These are phyloP conservation scores for Akanthomyces dipterigenus DNA, from an alignment of 2,329 filamentous ascomycete genomes.

Conservation along the genomic window DNA sequence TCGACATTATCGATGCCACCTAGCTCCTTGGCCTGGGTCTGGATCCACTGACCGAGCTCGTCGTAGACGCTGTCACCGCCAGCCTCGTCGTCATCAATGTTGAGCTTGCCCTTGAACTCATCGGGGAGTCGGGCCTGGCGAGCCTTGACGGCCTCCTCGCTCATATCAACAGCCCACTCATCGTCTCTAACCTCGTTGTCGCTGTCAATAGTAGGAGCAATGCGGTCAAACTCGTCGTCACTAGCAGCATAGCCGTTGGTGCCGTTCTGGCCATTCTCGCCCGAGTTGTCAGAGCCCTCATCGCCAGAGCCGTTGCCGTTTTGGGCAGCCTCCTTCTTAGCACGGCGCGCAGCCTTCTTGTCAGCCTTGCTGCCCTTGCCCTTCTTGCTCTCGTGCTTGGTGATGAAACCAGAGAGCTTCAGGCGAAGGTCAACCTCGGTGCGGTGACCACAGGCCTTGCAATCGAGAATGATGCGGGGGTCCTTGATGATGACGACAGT, in stretches of 20 bases:
- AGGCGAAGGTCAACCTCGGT: slow-evolving; percentile 85
- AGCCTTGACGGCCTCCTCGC: slow-evolving; percentile 88
- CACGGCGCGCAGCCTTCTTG: slow-evolving; percentile 84
- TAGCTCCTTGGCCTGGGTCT: slow-evolving; percentile 62
- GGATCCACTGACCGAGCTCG: slow-evolving; percentile 87
- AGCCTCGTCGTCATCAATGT: slow-evolving; percentile 71
- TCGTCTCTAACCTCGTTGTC: slow-evolving; percentile 69
- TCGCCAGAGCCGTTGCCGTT: slow-evolving; percentile 41
- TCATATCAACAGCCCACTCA: slow-evolving; percentile 95
- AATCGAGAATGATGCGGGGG: slow-evolving; percentile 84
- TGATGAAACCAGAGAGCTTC: slow-evolving; percentile 94
- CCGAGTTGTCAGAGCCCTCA: slow-evolving; percentile 50
- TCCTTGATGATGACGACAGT: slow-evolving; percentile 95
- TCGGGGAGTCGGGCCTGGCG: slow-evolving; percentile 89
- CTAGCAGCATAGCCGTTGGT: slow-evolving; percentile 35
- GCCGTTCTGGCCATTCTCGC: slow-evolving; percentile 51
- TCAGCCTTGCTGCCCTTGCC: slow-evolving; percentile 96
- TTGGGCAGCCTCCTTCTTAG: slow-evolving; percentile 66
- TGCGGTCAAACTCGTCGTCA: slow-evolving; percentile 86
- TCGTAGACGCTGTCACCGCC: slow-evolving; percentile 75
- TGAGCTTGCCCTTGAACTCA: slow-evolving; percentile 89
- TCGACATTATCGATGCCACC: slow-evolving; percentile 72
- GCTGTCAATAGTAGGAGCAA: slow-evolving; percentile 45
- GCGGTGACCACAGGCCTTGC: slow-evolving; percentile 96
- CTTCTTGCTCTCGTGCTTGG: slow-evolving; percentile 90